These are phyloP conservation scores for Phyllosticta ampelicida DNA, from an alignment of 2,329 filamentous ascomycete genomes.

Conservation along the genomic window DNA sequence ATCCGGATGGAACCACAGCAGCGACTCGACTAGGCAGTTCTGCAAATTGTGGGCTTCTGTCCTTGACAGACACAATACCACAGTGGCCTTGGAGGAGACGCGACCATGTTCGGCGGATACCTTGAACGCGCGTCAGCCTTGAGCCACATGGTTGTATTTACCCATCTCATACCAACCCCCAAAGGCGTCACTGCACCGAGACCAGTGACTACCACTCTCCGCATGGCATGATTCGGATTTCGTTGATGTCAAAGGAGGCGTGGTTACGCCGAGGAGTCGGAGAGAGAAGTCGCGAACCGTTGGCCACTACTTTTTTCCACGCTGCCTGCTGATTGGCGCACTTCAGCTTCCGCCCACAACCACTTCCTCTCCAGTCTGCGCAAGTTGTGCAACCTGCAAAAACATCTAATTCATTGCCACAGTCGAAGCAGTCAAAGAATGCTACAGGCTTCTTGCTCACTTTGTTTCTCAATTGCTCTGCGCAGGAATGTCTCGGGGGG, in stretches of 20 bases:
- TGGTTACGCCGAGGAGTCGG: not conserved
- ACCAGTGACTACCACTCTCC: conserved; percentile 40
- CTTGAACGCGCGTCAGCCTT: conserved; percentile 24
- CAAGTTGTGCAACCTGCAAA: not conserved
- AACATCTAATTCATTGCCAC: not conserved
- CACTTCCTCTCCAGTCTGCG: not conserved
- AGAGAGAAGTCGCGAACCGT: not conserved
- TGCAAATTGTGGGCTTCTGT: conserved; percentile 52
- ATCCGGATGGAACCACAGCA: conserved; percentile 60
- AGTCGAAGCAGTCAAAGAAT: not conserved
- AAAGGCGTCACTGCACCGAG: conserved; percentile 51
- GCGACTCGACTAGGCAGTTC: conserved; percentile 76
- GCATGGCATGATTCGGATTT: conserved; percentile 20
- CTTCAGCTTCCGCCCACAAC: not conserved
- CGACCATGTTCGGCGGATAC: conserved; percentile 66
- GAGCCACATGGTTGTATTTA: not conserved
- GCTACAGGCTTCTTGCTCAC: too few relatives aligned
- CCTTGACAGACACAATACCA: conserved; percentile 64
- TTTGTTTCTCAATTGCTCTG: too few relatives aligned
- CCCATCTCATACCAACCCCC: conserved; percentile 51
- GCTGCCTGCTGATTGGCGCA: not conserved
- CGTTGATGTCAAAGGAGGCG: not conserved
- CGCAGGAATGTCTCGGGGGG: too few relatives aligned
- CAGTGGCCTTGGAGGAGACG: conserved; percentile 69
- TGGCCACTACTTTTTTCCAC: conserved; percentile 1